phyloP scores from a whole-genome alignment of 2,329 filamentous ascomycete genomes.

The Pyrenophora seminiperda region DNA sequence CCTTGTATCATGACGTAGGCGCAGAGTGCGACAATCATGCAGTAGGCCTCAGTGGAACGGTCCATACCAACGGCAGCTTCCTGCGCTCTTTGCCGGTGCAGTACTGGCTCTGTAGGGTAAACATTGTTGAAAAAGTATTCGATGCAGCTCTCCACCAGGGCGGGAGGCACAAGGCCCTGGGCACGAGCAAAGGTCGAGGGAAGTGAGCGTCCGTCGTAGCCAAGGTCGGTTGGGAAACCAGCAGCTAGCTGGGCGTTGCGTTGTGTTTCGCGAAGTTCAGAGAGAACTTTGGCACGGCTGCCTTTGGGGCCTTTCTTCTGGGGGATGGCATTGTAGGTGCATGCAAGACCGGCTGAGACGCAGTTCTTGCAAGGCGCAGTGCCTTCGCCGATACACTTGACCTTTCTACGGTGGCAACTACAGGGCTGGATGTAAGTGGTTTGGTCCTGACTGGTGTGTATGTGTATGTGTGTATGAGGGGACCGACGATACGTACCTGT shows the following conservation, averaged over 20 bases:
- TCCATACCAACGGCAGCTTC: slow-evolving; percentile 60
- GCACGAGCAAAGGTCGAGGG: slow-evolving; percentile 54
- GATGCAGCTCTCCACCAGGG: slow-evolving; percentile 60
- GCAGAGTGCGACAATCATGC: slow-evolving; percentile 59
- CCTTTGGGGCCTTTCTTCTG: slow-evolving; percentile 69
- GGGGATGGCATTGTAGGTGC: slow-evolving; percentile 68
- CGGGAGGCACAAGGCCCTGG: slow-evolving; percentile 55
- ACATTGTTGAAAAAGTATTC: slow-evolving; percentile 67
- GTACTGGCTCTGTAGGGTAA: slow-evolving; percentile 67
- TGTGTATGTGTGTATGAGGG: no score
- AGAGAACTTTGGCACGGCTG: slow-evolving; percentile 66
- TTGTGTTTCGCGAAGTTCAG: slow-evolving; percentile 62
- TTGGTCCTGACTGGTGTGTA: slow-evolving; percentile 7
- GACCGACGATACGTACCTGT: slow-evolving; percentile 42
- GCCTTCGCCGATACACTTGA: slow-evolving; percentile 58
- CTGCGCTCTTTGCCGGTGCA: slow-evolving; percentile 59
- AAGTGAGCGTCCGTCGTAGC: slow-evolving; percentile 50
- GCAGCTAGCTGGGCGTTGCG: slow-evolving; percentile 53
- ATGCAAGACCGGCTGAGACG: slow-evolving; percentile 62
- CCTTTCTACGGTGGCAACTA: slow-evolving; percentile 56
- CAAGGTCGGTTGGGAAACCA: slow-evolving; percentile 45
- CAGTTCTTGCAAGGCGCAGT: slow-evolving; percentile 65
- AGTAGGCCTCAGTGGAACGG: slow-evolving; percentile 61
- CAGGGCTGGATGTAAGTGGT: slow-evolving; percentile 16
- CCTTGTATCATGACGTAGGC: slow-evolving; percentile 58